A percentile compares a stretch with the other conserved stretches of the same genome.
These are phyloP conservation scores for Amanita pseudoporphyria DNA, from an alignment of 768 basidiomycete species.

Conservation along the genomic window DNA sequence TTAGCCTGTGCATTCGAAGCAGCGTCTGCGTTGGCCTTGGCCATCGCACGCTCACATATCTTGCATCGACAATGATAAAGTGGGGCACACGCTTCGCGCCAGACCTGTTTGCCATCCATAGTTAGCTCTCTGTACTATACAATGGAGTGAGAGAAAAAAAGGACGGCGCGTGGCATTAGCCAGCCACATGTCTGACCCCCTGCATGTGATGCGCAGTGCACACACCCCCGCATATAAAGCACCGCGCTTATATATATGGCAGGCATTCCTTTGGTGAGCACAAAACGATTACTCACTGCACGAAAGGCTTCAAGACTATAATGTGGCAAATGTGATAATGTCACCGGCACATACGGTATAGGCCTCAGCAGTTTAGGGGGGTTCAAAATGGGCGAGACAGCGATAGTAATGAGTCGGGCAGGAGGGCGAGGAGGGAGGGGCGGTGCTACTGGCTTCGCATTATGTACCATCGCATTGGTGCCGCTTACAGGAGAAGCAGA, in stretches of 20 bases:
- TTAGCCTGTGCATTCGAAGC: constrained; percentile 19
- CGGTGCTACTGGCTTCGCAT: constrained; percentile 1
- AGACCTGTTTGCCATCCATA: constrained; percentile 34
- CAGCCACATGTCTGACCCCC: neutral
- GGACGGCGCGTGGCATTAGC: neutral
- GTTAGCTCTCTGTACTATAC: constrained; percentile 6
- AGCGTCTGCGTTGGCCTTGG: constrained; percentile 36
- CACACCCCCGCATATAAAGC: neutral
- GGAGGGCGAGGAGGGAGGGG: constrained; percentile 2
- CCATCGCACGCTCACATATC: constrained; percentile 64
- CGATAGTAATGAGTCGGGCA: constrained; percentile 19
- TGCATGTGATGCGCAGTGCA: neutral
- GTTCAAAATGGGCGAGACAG: constrained; percentile 52
- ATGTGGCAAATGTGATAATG: constrained; percentile 40
- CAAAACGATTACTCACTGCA: constrained; percentile 29
- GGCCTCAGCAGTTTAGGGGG: constrained; percentile 51
- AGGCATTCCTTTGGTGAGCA: no score
- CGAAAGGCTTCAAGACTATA: constrained; percentile 52
- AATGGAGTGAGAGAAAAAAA: neutral
- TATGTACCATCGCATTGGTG: neutral
- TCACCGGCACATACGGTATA: constrained; percentile 61
- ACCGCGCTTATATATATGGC: neutral
- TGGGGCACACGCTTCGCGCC: constrained; percentile 67
- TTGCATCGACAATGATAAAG: constrained; percentile 64
- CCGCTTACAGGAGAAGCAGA: constrained; percentile 2